These are phyloP conservation scores for Colletotrichum ledebouriae DNA, from an alignment of 2,329 filamentous ascomycete species.

Conservation along the genomic window DNA sequence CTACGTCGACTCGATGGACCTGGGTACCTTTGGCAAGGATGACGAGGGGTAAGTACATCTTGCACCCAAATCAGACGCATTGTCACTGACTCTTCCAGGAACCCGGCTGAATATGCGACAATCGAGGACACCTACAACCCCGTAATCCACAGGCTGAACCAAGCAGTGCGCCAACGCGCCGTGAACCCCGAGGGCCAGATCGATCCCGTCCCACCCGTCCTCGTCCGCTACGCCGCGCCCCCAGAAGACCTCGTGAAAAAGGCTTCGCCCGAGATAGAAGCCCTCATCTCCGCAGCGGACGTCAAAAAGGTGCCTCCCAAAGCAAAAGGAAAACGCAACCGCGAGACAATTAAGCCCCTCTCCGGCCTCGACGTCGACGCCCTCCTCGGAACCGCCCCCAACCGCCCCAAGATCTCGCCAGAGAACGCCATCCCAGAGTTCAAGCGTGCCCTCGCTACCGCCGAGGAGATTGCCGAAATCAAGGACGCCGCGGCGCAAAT, in stretches of 20 bases:
- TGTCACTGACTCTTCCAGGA: conserved; percentile 49
- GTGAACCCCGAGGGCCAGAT: conserved; percentile 77
- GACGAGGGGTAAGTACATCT: conserved; percentile 77
- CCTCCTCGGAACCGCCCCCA: conserved; percentile 73
- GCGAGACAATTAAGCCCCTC: conserved; percentile 82
- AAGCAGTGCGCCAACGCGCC: conserved; percentile 86
- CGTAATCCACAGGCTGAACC: conserved; percentile 87
- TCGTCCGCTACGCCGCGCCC: conserved; percentile 80
- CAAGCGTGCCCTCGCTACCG: conserved; percentile 78
- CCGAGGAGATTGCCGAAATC: conserved; percentile 72
- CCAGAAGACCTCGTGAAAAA: conserved; percentile 75
- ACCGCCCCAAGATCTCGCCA: conserved; percentile 58
- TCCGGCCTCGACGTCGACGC: conserved; percentile 90
- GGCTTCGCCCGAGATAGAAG: conserved; percentile 69
- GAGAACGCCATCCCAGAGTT: conserved; percentile 92
- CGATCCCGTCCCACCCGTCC: conserved; percentile 70
- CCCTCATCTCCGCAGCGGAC: conserved; percentile 77
- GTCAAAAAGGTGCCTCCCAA: conserved; percentile 92
- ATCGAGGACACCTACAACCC: conserved; percentile 89
- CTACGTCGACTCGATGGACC: conserved; percentile 94
- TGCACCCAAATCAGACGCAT: no score
- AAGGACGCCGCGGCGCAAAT: conserved; percentile 81
- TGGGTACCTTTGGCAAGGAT: conserved; percentile 78
- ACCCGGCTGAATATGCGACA: conserved; percentile 75
- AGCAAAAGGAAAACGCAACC: conserved; percentile 78